A percentile compares a stretch with the other conserved stretches of the same genome.
These are phyloP conservation scores for Lipomyces oligophaga DNA, from an alignment of 805 yeast species.

Conservation along the genomic window DNA sequence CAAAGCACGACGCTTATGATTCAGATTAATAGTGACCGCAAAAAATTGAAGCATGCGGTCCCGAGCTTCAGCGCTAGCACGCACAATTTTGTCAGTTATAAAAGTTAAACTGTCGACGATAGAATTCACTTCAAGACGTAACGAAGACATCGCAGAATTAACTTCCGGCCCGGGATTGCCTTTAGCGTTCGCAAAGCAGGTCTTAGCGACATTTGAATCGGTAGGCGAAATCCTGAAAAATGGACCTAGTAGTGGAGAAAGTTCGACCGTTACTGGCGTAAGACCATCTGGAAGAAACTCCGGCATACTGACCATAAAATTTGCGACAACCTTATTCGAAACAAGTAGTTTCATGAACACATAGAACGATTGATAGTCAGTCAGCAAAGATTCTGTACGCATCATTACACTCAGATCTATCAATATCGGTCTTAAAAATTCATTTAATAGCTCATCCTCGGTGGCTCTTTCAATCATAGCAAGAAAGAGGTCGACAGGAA, in stretches of 20 bases:
- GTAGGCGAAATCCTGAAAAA: conserved; percentile 73
- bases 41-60: conserved; percentile 62
- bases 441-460: conserved; percentile 63
- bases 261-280: conserved; percentile 54
- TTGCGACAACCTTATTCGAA: conserved; percentile 59
- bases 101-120: conserved; percentile 53
- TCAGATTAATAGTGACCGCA: conserved; percentile 68
- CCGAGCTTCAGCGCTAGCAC: conserved; percentile 68
- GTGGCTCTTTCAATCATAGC: conserved; percentile 56
- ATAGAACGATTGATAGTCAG: conserved; percentile 36
- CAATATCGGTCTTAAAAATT: conserved; percentile 52
- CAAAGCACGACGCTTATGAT: conserved; percentile 83
- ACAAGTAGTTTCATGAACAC: conserved; percentile 52
- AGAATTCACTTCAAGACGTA: conserved; percentile 61
- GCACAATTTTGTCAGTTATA: conserved; percentile 66
- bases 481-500: conserved; percentile 47
- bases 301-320: conserved; percentile 53
- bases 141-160: conserved; percentile 51
- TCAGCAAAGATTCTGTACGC: conserved; percentile 30
- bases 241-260: conserved; percentile 69
- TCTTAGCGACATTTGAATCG: conserved; percentile 36
- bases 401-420: conserved; percentile 40
- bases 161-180: conserved; percentile 44
- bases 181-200: conserved; percentile 30
- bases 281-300: conserved; percentile 48